phyloP scores from a whole-genome alignment of 2,329 filamentous ascomycete genomes.

The Tolypocladium endophyticum region DNA sequence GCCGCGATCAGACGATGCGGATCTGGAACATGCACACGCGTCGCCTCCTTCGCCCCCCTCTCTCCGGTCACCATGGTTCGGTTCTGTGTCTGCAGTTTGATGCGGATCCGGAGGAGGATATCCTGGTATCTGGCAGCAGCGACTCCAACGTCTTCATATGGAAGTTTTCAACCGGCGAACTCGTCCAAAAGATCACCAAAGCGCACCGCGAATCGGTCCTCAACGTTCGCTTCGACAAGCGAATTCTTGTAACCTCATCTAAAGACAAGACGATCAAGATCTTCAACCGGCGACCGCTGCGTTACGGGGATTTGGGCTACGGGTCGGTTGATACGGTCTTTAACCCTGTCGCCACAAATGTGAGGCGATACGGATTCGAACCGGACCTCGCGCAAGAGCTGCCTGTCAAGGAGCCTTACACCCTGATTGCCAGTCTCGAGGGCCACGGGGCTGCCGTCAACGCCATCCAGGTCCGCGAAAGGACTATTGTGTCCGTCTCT shows the following conservation, averaged over 20 bases:
- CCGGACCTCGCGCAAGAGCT: slow-evolving; percentile 34
- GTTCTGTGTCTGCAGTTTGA: slow-evolving; percentile 95
- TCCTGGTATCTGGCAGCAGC: slow-evolving; percentile 92
- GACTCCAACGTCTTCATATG: slow-evolving; percentile 86
- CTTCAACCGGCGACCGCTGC: slow-evolving; percentile 71
- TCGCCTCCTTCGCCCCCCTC: slow-evolving; percentile 61
- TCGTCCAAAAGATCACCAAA: slow-evolving; percentile 62
- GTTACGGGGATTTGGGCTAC: slow-evolving; percentile 49
- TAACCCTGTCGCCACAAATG: slow-evolving; percentile 39
- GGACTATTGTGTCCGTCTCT: slow-evolving; percentile 87
- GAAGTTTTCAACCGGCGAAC: slow-evolving; percentile 83
- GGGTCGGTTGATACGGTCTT: slow-evolving; percentile 24
- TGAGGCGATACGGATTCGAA: slow-evolving; percentile 46
- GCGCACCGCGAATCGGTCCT: slow-evolving; percentile 87
- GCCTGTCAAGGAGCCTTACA: slow-evolving; percentile 53
- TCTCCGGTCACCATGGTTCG: slow-evolving; percentile 71
- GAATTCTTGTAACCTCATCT: slow-evolving; percentile 89
- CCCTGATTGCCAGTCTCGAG: slow-evolving; percentile 66
- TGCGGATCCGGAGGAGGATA: slow-evolving; percentile 71
- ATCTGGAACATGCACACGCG: slow-evolving; percentile 84
- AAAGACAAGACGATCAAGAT: slow-evolving; percentile 97
- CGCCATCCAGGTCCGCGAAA: slow-evolving; percentile 78
- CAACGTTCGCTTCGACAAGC: slow-evolving; percentile 84
- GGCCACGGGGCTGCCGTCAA: slow-evolving; percentile 92
- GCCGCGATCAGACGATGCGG: slow-evolving; percentile 75